A percentile compares a stretch with the other conserved stretches of the same genome.
phyloP scores from a whole-genome alignment of 371 early-diverging fungal genomes.

The Saksenaea oblongispora region DNA sequence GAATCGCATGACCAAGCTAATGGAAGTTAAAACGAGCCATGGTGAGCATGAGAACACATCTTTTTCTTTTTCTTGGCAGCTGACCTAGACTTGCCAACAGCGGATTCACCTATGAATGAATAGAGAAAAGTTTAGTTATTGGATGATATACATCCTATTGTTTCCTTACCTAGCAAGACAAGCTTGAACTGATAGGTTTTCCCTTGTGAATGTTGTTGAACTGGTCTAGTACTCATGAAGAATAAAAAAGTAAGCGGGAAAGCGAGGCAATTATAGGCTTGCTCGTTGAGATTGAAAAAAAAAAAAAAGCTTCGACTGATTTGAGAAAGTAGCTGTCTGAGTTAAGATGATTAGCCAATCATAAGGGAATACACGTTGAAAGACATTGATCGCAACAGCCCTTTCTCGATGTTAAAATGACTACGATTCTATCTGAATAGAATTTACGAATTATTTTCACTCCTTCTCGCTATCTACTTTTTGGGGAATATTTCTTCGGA shows the following conservation, averaged over 20 bases:
- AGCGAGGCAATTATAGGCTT: background rate
- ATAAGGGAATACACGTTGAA: no score
- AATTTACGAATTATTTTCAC: no score
- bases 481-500: no score
- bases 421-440: no score
- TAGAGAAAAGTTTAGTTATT: background rate
- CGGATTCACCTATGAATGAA: constrained; percentile 73
- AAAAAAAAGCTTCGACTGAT: background rate
- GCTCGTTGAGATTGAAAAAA: background rate
- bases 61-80: background rate
- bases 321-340: background rate
- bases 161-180: constrained; percentile 71
- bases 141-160: background rate
- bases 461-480: no score
- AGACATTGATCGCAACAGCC: no score
- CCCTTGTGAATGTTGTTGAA: constrained; percentile 40
- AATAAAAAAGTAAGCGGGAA: background rate
- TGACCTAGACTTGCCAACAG: constrained; percentile 89
- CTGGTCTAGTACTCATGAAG: constrained; percentile 34
- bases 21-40: background rate
- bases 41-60: background rate
- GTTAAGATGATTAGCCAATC: background rate
- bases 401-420: no score
- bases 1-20: constrained; percentile 91
- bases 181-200: constrained; percentile 79